A percentile compares a stretch with the other conserved stretches of the same genome.
Evolutionary conservation across 73 alveolate genomes (phyloP).

Genomic region (Paramecium primaurelia): DNA sequence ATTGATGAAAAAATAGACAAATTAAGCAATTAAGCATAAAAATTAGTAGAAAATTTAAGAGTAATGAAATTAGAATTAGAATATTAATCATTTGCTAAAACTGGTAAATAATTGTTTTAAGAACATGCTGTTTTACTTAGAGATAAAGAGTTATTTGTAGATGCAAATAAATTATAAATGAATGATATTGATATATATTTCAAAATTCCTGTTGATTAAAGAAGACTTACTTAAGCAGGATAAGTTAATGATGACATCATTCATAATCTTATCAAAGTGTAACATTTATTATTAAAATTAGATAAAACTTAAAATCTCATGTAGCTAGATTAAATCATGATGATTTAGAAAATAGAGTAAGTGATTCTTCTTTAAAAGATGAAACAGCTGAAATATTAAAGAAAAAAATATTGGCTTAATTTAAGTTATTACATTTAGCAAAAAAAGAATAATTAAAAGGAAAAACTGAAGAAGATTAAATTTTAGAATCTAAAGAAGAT

Average conservation of each 20-base stretch:
- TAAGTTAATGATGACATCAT: conserved; percentile 35
- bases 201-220: neutral
- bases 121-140: neutral
- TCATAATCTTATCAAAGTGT: conserved; percentile 30
- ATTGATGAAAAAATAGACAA: neutral
- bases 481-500: neutral
- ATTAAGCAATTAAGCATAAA: neutral
- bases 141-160: neutral
- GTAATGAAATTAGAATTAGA: neutral
- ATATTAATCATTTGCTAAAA: neutral
- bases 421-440: neutral
- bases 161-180: neutral
- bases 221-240: conserved; percentile 16
- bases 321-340: neutral
- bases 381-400: neutral
- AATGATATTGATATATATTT: neutral
- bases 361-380: neutral
- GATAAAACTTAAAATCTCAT: conserved; percentile 12
- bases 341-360: neutral
- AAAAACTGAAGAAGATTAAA: neutral
- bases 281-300: neutral
- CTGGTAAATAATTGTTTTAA: neutral
- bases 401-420: neutral
- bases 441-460: neutral
- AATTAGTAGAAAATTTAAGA: neutral